phyloP scores from a whole-genome alignment of 1,139 yeast genomes.

The Hanseniaspora uvarum region DNA sequence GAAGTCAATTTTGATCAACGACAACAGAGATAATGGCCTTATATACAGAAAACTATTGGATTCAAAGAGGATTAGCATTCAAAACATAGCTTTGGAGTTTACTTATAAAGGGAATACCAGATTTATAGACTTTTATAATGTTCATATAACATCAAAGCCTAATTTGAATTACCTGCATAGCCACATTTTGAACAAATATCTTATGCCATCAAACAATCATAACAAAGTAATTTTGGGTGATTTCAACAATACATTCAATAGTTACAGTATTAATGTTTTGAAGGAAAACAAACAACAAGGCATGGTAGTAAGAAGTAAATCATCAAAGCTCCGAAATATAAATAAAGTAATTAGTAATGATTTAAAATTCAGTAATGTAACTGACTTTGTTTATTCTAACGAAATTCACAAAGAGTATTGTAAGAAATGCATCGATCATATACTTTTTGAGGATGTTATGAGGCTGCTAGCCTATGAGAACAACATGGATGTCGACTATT shows the following conservation, averaged over 20 bases:
- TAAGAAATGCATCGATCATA: constrained; percentile 11
- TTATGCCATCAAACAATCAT: neutral
- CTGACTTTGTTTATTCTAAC: neutral
- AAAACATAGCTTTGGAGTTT: neutral
- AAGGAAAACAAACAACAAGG: neutral
- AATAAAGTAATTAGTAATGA: neutral
- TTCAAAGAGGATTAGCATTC: constrained; percentile 5
- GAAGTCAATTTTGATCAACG: neutral
- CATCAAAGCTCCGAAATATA: constrained; percentile 11
- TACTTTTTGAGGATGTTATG: neutral
- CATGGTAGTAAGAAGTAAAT: constrained; percentile 2
- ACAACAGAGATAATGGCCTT: neutral
- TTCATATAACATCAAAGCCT: constrained; percentile 12
- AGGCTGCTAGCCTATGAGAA: neutral
- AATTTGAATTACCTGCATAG: constrained; percentile 11
- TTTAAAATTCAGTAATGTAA: neutral
- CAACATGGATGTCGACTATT: neutral
- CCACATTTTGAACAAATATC: constrained; percentile 9
- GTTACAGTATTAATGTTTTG: neutral
- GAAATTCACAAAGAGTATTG: neutral
- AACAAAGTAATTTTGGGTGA: constrained; percentile 5
- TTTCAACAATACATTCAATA: constrained; percentile 13
- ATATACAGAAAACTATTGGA: constrained; percentile 11
- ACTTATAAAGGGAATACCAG: neutral
- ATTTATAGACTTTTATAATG: constrained; percentile 5